These are phyloP conservation scores for Geotrichum aggregatum DNA, from an alignment of 1,139 yeast genomes.

Conservation along the genomic window DNA sequence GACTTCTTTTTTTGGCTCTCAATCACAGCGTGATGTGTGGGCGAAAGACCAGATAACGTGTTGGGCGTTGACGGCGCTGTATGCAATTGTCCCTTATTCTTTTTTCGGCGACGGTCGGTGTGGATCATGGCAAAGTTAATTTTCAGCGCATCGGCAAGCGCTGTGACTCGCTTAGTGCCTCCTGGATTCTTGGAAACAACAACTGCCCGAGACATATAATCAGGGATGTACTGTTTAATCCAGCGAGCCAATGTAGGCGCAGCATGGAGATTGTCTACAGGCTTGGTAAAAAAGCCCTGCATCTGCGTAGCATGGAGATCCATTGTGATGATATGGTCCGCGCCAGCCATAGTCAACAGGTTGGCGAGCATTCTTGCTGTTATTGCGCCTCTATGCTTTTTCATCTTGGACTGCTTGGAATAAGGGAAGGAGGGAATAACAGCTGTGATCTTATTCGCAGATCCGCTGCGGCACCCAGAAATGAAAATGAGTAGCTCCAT, in stretches of 20 bases:
- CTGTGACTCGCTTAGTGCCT: slow-evolving; percentile 96
- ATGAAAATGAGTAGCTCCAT: slow-evolving; percentile 93
- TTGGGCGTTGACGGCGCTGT: background rate
- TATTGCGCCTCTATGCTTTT: slow-evolving; percentile 96
- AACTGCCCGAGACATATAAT: slow-evolving; percentile 78
- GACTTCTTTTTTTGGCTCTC: background rate
- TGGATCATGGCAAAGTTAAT: slow-evolving; percentile 98
- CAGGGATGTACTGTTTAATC: slow-evolving; percentile 86
- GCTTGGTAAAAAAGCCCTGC: slow-evolving; percentile 98
- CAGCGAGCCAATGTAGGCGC: slow-evolving; percentile 96
- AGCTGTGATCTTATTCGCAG: slow-evolving; percentile 94
- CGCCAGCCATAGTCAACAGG: slow-evolving; percentile 94
- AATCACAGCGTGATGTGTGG: background rate
- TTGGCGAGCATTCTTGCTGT: slow-evolving; percentile 99
- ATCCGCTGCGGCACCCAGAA: slow-evolving; percentile 94
- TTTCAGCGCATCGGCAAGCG: slow-evolving; percentile 90
- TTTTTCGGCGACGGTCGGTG: slow-evolving; percentile 90
- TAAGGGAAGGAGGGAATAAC: slow-evolving; percentile 97
- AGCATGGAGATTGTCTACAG: slow-evolving; percentile 93
- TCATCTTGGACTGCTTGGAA: slow-evolving; percentile 96
- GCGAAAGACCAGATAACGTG: background rate
- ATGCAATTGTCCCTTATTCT: slow-evolving; percentile 44
- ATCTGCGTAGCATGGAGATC: slow-evolving; percentile 97
- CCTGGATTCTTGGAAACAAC: slow-evolving; percentile 96
- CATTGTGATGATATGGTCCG: slow-evolving; percentile 97